A percentile compares a stretch with the other conserved stretches of the same genome.
These are phyloP conservation scores for Wickerhamomyces mucosus DNA, from an alignment of 805 yeast species.

Conservation along the genomic window DNA sequence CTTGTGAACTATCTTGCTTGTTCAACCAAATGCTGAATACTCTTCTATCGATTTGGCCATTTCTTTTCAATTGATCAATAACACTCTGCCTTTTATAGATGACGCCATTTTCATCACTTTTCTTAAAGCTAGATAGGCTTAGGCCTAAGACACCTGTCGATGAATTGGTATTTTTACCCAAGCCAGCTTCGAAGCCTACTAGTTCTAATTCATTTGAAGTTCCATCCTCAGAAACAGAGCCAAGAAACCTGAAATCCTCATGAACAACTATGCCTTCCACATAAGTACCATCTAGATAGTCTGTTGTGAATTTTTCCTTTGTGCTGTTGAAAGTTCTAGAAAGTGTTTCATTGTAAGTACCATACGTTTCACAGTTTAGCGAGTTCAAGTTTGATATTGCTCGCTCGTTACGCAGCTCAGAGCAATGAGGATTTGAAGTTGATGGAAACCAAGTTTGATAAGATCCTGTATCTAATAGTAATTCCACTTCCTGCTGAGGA, in stretches of 20 bases:
- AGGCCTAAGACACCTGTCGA: slow-evolving; percentile 32
- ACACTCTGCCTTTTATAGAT: slow-evolving; percentile 6
- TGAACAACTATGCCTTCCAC: slow-evolving; percentile 3
- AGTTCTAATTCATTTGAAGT: slow-evolving; percentile 23
- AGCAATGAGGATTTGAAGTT: slow-evolving; percentile 10
- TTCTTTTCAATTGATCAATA: slow-evolving; percentile 5
- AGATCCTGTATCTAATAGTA: slow-evolving; percentile 27
- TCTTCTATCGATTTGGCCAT: slow-evolving; percentile 5
- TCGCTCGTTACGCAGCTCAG: not conserved
- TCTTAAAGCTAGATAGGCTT: slow-evolving; percentile 20
- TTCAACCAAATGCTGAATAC: slow-evolving; percentile 15
- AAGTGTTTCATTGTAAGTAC: slow-evolving; percentile 3
- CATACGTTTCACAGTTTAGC: slow-evolving; percentile 4
- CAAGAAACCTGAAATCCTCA: slow-evolving; percentile 4
- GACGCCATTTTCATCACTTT: not conserved
- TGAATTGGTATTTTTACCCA: slow-evolving; percentile 23
- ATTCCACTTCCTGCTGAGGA: slow-evolving; percentile 18
- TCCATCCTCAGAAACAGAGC: not conserved
- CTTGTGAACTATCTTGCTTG: slow-evolving; percentile 4
- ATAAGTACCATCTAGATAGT: slow-evolving; percentile 2
- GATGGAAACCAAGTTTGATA: slow-evolving; percentile 25
- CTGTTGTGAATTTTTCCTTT: not conserved
- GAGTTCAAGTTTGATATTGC: not conserved
- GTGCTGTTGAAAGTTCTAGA: slow-evolving; percentile 2
- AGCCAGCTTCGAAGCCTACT: slow-evolving; percentile 25